Evolutionary conservation across 1,284 basidiomycete species (phyloP), one percentile per base, ranked within the genome.

Genomic region (Pascua guehoae): DNA sequence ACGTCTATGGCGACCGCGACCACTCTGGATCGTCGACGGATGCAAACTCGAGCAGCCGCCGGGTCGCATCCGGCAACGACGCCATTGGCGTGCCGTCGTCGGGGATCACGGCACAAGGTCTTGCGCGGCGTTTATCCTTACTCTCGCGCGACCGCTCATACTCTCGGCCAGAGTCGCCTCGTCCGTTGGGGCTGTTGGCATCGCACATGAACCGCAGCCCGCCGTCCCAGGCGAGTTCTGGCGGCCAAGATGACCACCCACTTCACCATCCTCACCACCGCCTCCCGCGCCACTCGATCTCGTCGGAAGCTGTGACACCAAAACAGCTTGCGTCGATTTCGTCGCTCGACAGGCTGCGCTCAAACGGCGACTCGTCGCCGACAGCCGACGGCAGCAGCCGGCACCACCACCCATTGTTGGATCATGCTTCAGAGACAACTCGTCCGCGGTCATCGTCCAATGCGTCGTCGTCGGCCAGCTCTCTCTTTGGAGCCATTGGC

Each of bases 1-100:
- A 67, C 17, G 55, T 48, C 10, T 64, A 66, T 49, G 56, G 44
- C 24, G 51, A 57, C 38, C 57, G 42, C 56, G 55, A 55, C 15
- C 57, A 53, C 17, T 42, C 51, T 17, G 50, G 49, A 45, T 46
- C 59, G 37, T 38, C 41, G 38, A 51, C 49, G 40, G 24, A 42
- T 41, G 51, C 37, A 24, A 40, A 44, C 36, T 41, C 38, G 37
- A 45, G 39, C 42, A 43, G 57, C 49, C 40, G 50, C 32, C 49
- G 53, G 41, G 48, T 57, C 53, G 41, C 63, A 47, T 41, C 53
- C 32, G 52, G 61, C 47, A 41, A 54, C 53, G 43, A 64, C 51
- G 49, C 54, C 44, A 52, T 38, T 8, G 49, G 49, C 39, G 12
- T 53, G 39, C 12, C 54, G 10, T 32, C 24, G 24, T 32, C 24